A percentile compares a stretch with the other conserved stretches of the same genome.
phyloP scores from a whole-genome alignment of 1,284 basidiomycete genomes.

The Laetiporus sulphureus region DNA sequence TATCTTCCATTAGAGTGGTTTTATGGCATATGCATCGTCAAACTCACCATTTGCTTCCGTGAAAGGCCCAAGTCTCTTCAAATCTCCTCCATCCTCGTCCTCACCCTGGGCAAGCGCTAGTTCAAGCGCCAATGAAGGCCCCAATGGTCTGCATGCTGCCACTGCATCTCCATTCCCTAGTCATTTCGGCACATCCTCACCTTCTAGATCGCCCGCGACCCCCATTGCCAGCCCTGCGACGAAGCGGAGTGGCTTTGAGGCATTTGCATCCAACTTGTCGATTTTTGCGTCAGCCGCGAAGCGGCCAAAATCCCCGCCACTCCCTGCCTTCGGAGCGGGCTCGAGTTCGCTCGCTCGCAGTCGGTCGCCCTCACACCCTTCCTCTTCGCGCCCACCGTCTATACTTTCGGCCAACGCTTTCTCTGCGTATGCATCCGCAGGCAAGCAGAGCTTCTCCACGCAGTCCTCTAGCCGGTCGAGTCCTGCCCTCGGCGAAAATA shows the following conservation, averaged over 20 bases:
- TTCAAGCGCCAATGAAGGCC: constrained; percentile 11
- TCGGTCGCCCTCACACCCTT: too few relatives aligned
- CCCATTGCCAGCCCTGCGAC: constrained; percentile 11
- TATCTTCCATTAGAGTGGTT: constrained; percentile 39
- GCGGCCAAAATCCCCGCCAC: constrained; percentile 27
- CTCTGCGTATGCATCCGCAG: constrained; percentile 47
- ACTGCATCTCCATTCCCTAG: constrained; percentile 12
- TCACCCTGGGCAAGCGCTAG: constrained; percentile 15
- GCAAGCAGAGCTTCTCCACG: constrained; percentile 42
- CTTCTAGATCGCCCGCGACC: constrained; percentile 4
- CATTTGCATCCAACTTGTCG: constrained; percentile 64
- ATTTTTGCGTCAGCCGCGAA: constrained; percentile 54
- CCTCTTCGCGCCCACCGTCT: constrained; percentile 17
- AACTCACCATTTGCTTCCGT: constrained; percentile 64
- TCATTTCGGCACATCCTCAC: constrained; percentile 7
- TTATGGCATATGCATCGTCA: constrained; percentile 68
- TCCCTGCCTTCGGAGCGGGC: constrained; percentile 11
- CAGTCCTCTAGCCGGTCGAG: constrained; percentile 48
- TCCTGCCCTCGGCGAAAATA: constrained; percentile 24
- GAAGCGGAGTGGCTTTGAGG: constrained; percentile 55
- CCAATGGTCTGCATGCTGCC: constrained; percentile 6
- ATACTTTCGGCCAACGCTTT: constrained; percentile 41
- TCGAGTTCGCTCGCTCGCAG: constrained; percentile 18
- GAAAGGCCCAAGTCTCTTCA: constrained; percentile 61
- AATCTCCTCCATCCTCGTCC: constrained; percentile 26